phyloP scores from a whole-genome alignment of 305 asterid species.

The Petunia hybrid region DNA sequence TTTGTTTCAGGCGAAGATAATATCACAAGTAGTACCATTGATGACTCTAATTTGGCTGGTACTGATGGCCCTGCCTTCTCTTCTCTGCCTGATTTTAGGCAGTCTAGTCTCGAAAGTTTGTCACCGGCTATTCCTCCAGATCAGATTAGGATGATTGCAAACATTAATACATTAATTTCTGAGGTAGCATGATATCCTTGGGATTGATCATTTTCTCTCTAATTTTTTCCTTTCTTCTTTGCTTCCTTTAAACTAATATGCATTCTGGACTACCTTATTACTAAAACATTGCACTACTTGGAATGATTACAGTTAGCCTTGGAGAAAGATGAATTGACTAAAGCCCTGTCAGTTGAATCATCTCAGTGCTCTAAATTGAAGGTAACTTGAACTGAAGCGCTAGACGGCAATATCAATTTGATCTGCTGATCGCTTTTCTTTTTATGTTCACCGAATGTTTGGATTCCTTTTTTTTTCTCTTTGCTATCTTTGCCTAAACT shows the following conservation, averaged over 20 bases:
- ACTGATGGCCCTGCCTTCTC: constrained; percentile 53
- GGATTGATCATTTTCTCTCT: constrained; percentile 34
- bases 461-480: background rate
- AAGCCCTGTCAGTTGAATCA: constrained; percentile 82
- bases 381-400: constrained; percentile 58
- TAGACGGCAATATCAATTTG: constrained; percentile 15
- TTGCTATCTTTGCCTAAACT: constrained; percentile 15
- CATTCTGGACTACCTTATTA: background rate
- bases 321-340: constrained; percentile 89
- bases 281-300: constrained; percentile 10
- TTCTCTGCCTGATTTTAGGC: constrained; percentile 54
- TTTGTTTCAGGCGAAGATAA: constrained; percentile 44
- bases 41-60: constrained; percentile 48
- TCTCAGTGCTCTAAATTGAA: constrained; percentile 72
- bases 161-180: constrained; percentile 75
- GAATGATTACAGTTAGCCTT: constrained; percentile 69
- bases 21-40: constrained; percentile 44
- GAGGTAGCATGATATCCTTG: constrained; percentile 59
- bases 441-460: background rate
- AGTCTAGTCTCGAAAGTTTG: constrained; percentile 59
- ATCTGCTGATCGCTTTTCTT: constrained; percentile 22
- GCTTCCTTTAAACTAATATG: background rate
- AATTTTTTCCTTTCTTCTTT: constrained; percentile 10
- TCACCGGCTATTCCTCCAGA: constrained; percentile 77
- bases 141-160: constrained; percentile 83